These are phyloP conservation scores for Suhomyces xylopsoci DNA, from an alignment of 805 yeast species.

Conservation along the genomic window DNA sequence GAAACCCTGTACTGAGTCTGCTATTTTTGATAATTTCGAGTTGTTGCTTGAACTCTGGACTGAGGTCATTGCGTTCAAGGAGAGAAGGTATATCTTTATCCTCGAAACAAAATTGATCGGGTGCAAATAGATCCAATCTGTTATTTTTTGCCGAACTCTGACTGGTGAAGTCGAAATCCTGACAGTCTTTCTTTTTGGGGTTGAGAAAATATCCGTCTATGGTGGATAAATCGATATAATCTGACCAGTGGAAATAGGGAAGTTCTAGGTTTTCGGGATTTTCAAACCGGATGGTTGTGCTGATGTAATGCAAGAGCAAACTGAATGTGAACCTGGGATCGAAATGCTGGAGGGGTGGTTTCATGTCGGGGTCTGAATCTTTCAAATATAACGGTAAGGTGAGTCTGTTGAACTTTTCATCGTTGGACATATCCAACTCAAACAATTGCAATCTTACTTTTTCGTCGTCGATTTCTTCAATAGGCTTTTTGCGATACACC, in stretches of 20 bases:
- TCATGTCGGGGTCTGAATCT: constrained; percentile 5
- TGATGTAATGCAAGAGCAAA: constrained; percentile 13
- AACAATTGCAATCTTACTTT: background rate
- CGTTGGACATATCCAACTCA: background rate
- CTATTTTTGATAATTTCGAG: constrained; percentile 5
- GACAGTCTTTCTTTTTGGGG: constrained; percentile 17
- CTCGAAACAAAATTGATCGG: constrained; percentile 21
- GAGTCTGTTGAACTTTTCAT: constrained; percentile 7
- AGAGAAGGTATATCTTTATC: constrained; percentile 19
- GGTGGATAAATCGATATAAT: constrained; percentile 23
- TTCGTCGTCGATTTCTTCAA: background rate
- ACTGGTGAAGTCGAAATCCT: constrained; percentile 16
- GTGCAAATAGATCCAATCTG: constrained; percentile 12
- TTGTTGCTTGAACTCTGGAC: constrained; percentile 1
- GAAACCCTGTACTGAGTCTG: constrained; percentile 32
- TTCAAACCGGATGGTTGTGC: background rate
- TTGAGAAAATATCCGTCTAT: constrained; percentile 15
- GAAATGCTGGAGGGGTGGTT: constrained; percentile 14
- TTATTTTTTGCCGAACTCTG: constrained; percentile 7
- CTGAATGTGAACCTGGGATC: constrained; percentile 32
- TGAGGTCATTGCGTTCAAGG: background rate
- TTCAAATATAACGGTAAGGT: constrained; percentile 13
- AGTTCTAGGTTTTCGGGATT: constrained; percentile 8
- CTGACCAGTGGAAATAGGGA: constrained; percentile 34
- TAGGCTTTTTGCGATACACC: background rate